Base-by-base conservation (phyloP, 2,329 filamentous ascomycete species). In the Xylariomycetidae sp. region DNA sequence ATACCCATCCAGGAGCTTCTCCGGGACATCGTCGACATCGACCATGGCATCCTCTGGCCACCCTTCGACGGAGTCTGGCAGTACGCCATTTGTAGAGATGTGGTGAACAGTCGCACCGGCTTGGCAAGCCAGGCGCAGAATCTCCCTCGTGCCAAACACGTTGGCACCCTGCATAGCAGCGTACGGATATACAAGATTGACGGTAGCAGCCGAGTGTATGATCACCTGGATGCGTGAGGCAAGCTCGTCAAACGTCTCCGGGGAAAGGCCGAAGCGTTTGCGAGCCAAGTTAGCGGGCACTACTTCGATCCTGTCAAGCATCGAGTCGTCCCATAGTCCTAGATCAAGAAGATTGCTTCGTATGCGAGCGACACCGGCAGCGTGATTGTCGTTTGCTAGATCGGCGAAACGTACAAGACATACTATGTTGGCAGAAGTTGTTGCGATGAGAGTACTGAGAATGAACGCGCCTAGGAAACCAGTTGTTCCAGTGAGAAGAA, bases 131-230 rank as follows among this genome's bases (percentile, higher is more conserved):
- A 90, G 66, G 27, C 85, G 80, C 32, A 90, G 59, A 25, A 89
- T 74, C 53, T 89, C 84, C 26, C 75, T 67, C 1, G 85, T 88
- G n/a, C 85, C 85, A n/a, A 77, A 77, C 3, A 90, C 81, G 46
- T 90, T 90, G 37, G 84, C 76, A 31, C 72, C 76, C 33, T 84
- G 74, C 45, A 90, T 65, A 0, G 84, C 82, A 26, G 85, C 85
- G 45, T 89, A 89, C 0, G 85, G 85, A 45, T 90, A 89, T 0
- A 90, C 83, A 30, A 90, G 65, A 53, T 88, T 88, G 50, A 90
- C 85, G 1, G 80, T 85, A 5, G 85, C 85, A 16, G 79, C 85
- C 22, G 84, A 81, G 53, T 90, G 85, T 2, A 89, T 69, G 36
- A 90, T 82, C 22, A 88, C 84, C 41, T 89, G 70, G 1, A 86